Base-by-base conservation (phyloP, 1,139 yeast species). In the Candida glucosophila region DNA sequence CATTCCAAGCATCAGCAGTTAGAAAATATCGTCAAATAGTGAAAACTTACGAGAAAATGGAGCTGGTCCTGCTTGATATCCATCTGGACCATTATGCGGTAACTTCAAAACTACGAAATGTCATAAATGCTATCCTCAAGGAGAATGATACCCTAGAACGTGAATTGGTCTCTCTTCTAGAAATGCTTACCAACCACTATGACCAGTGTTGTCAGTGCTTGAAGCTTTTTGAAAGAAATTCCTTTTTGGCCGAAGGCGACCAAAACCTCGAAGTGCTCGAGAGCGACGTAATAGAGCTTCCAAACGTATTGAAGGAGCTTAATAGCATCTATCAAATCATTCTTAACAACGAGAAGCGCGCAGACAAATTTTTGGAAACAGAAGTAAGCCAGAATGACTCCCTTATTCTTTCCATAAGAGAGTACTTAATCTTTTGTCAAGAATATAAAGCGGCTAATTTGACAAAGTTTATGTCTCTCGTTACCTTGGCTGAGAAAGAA, bases 101-200 rank as follows among this genome's bases (percentile, higher is more conserved):
- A n/a, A n/a, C n/a, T n/a, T n/a, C n/a, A n/a, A n/a, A n/a, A n/a
- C n/a, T n/a, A n/a, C n/a, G n/a, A n/a, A 39, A 38, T 10, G 22
- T 34, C 2, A 35, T 49, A 2, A 38, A 37, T n/a, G 41, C 45
- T 5, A 41, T 54, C 2, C 27, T 52, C 10, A 42, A 47, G 35
- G 71, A 67, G 29, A 71, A 77, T 35, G 52, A 55, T 5, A 55
- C 64, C 0, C 54, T 78, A 29, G 94, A 85, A 28, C 65, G 67
- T 32, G 92, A 81, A 29, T 63, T 85, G 49, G 92, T 83, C 0
- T 63, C 69, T 6, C 56, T 80, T 12, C 54, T 86, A 19, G 77
- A 75, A 32, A 75, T 86, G 44, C 55, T 86, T 19, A 79, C 95
- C 5, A 71, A 73, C 29, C 95, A 86, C 50, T 83, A 75, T 38